Conservation (phyloP, 805 yeast genomes). For the Starmerella asiatica region DNA sequence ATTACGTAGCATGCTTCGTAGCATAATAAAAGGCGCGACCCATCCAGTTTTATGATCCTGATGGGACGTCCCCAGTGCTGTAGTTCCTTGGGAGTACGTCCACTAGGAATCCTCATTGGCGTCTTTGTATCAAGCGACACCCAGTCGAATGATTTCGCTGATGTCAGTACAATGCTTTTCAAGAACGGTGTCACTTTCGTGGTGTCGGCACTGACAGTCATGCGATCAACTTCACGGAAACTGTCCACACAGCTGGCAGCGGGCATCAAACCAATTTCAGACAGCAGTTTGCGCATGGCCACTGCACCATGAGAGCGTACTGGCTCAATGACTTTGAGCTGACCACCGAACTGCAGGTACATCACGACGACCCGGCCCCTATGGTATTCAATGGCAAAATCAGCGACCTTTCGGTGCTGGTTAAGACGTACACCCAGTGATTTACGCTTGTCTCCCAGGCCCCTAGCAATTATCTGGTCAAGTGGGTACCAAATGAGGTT, state of each 20-base stretch:
- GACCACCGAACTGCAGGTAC: slow-evolving; percentile 43
- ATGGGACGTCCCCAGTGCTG: slow-evolving; percentile 30
- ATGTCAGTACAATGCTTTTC: slow-evolving; percentile 45
- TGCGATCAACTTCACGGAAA: slow-evolving; percentile 35
- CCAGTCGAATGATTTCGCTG: slow-evolving; percentile 54
- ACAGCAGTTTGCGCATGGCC: slow-evolving; percentile 13
- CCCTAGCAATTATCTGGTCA: slow-evolving; percentile 38
- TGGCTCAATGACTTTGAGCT: slow-evolving; percentile 51
- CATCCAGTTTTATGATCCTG: slow-evolving; percentile 40
- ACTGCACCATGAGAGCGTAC: slow-evolving; percentile 25
- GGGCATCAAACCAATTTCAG: slow-evolving; percentile 9
- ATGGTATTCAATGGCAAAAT: slow-evolving; percentile 54
- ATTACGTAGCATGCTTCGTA: slow-evolving; percentile 61
- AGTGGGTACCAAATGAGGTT: slow-evolving; percentile 49
- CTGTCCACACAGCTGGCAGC: slow-evolving; percentile 27
- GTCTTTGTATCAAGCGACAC: slow-evolving; percentile 44
- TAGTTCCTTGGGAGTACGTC: slow-evolving; percentile 7
- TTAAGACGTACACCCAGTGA: slow-evolving; percentile 36
- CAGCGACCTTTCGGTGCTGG: slow-evolving; percentile 34
- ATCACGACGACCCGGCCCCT: slow-evolving; percentile 45
- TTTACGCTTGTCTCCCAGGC: slow-evolving; percentile 12
- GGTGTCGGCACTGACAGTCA: slow-evolving; percentile 44
- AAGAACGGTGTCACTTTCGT: slow-evolving; percentile 49
- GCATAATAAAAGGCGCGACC: slow-evolving; percentile 43
- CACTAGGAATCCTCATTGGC: slow-evolving; percentile 43